A percentile compares a stretch with the other conserved stretches of the same genome.
phyloP scores from a whole-genome alignment of 2,329 filamentous ascomycete genomes.

The Cyphellophora europaea region DNA sequence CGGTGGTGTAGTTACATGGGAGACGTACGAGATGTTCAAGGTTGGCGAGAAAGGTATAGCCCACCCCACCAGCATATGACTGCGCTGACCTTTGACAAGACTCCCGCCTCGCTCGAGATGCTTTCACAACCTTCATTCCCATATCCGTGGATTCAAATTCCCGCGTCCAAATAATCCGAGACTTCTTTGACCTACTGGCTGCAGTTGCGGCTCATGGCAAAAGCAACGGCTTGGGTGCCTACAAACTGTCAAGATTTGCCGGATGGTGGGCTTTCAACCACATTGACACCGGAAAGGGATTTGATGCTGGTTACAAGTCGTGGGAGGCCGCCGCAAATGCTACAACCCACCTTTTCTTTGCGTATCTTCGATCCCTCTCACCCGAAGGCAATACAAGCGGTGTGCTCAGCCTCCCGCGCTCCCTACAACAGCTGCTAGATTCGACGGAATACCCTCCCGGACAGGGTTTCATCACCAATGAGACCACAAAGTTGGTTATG shows the following conservation, averaged over 20 bases:
- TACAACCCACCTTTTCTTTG: conserved; percentile 94
- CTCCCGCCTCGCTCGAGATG: conserved; percentile 81
- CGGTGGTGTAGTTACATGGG: conserved; percentile 91
- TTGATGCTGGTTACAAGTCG: conserved; percentile 84
- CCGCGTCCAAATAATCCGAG: conserved; percentile 80
- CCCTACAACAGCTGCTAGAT: conserved; percentile 79
- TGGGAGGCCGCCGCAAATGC: conserved; percentile 93
- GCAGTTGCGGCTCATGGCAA: conserved; percentile 90
- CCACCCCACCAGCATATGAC: conserved; percentile 3
- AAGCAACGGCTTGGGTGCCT: conserved; percentile 81
- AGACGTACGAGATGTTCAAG: conserved; percentile 92
- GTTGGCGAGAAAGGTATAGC: conserved; percentile 78
- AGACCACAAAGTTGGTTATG: conserved; percentile 88
- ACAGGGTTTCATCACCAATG: conserved; percentile 62
- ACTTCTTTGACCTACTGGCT: conserved; percentile 90
- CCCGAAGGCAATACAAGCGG: conserved; percentile 67
- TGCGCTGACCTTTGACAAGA: conserved; percentile 44
- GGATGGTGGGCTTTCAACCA: conserved; percentile 99
- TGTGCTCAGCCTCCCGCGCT: conserved; percentile 79
- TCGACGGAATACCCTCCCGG: conserved; percentile 92
- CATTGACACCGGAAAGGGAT: conserved; percentile 75
- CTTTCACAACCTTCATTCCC: conserved; percentile 93
- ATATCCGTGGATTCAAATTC: conserved; percentile 83
- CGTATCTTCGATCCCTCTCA: conserved; percentile 81
- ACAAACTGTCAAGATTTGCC: conserved; percentile 88